Percentiles rank a stretch among this genome's conserved stretches.
These are phyloP conservation scores for Adansonia madagascariensis DNA, from an alignment of 441 rosid species.

Conservation along the genomic window DNA sequence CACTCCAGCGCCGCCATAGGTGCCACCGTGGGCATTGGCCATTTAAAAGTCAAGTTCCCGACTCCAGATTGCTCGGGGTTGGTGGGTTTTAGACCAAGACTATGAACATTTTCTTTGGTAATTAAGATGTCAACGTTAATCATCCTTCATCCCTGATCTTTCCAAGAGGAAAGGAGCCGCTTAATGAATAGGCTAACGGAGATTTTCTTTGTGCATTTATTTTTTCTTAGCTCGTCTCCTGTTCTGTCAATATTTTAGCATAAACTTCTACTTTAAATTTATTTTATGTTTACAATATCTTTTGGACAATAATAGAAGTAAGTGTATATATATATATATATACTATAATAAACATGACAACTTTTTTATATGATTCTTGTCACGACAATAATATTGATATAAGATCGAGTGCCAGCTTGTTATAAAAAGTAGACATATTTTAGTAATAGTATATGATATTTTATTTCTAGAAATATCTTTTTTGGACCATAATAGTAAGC, in stretches of 20 bases:
- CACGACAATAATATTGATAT: neutral
- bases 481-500: neutral
- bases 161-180: neutral
- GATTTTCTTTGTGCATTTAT: neutral
- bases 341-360: neutral
- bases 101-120: neutral
- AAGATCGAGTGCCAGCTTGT: slow-evolving; percentile 1
- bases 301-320: neutral
- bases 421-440: neutral
- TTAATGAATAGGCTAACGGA: neutral
- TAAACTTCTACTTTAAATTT: neutral
- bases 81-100: neutral
- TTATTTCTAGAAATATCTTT: neutral
- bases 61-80: neutral
- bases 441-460: neutral
- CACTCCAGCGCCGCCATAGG: neutral
- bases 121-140: neutral
- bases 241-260: neutral
- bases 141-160: neutral
- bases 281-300: neutral
- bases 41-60: neutral
- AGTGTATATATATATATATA: neutral
- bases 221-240: neutral
- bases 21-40: neutral
- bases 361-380: slow-evolving; percentile 16